Percentiles rank a stretch among this genome's conserved stretches.
Evolutionary conservation across 768 basidiomycete species (phyloP).

Genomic region (Rhizopogon vesiculosus): DNA sequence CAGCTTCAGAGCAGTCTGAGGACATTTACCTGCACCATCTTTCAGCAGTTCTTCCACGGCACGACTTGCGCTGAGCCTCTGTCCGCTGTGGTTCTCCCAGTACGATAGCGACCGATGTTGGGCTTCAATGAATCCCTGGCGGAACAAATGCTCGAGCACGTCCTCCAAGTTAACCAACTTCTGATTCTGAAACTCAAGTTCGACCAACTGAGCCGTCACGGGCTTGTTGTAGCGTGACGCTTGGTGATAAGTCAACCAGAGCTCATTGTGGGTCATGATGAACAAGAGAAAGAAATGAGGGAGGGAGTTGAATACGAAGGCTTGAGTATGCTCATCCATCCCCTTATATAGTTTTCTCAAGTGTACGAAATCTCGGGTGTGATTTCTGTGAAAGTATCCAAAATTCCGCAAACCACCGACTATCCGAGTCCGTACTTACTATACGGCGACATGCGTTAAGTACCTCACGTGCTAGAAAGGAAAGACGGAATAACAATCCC

Average conservation of each 20-base stretch:
- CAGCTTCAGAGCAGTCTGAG: conserved; percentile 40
- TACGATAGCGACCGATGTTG: conserved; percentile 36
- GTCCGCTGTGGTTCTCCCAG: conserved; percentile 40
- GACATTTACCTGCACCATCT: conserved; percentile 37
- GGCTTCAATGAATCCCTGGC: conserved; percentile 42
- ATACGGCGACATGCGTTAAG: too few relatives aligned
- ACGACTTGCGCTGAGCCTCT: conserved; percentile 30
- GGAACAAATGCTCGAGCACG: conserved; percentile 41
- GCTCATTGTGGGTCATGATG: conserved; percentile 31
- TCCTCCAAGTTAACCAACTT: conserved; percentile 42
- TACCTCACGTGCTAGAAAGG: too few relatives aligned
- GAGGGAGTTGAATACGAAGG: neutral
- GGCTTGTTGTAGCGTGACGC: conserved; percentile 38
- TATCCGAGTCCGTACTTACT: neutral
- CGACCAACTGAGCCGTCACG: conserved; percentile 42
- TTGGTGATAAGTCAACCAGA: conserved; percentile 48
- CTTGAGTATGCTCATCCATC: neutral
- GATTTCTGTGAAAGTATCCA: neutral
- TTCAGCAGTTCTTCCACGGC: conserved; percentile 31
- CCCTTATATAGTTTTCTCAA: conserved; percentile 5
- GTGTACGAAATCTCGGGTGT: neutral
- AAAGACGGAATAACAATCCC: too few relatives aligned
- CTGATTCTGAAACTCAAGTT: conserved; percentile 37
- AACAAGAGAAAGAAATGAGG: conserved; percentile 1
- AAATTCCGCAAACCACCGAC: neutral